A percentile compares a stretch with the other conserved stretches of the same genome.
These are phyloP conservation scores for Apiospora hydei DNA, from an alignment of 2,329 filamentous ascomycete species.

Conservation along the genomic window DNA sequence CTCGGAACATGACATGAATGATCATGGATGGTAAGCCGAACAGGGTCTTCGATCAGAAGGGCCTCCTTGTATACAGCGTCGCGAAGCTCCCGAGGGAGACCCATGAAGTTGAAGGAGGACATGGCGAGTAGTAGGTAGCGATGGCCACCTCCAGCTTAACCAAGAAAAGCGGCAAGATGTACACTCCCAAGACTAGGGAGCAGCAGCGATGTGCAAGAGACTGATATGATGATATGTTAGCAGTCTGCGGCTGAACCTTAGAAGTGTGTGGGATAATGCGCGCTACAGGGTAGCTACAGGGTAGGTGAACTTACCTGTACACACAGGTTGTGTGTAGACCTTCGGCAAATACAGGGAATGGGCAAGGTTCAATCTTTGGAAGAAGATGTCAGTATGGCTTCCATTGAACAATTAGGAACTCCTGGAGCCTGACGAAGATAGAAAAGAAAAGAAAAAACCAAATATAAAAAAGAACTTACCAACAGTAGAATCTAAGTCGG, in stretches of 20 bases:
- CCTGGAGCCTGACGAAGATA: not conserved
- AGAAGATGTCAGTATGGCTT: too few species aligned
- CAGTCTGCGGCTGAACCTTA: not conserved
- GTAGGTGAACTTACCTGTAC: too few species aligned
- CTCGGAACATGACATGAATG: not conserved
- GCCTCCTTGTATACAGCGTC: not conserved
- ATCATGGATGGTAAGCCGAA: not conserved
- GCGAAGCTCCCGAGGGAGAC: conserved; percentile 6
- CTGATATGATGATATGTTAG: not conserved
- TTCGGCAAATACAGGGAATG: too few species aligned
- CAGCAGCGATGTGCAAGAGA: not conserved
- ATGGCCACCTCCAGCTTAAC: not conserved
- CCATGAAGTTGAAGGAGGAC: not conserved
- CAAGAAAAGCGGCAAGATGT: not conserved
- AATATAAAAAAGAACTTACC: not conserved
- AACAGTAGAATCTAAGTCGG: not conserved
- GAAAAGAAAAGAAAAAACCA: not conserved
- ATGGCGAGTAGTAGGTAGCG: not conserved
- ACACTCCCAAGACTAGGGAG: not conserved
- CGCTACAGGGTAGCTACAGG: too few species aligned
- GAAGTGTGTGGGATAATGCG: too few species aligned
- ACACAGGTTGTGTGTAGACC: too few species aligned
- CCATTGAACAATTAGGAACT: too few species aligned
- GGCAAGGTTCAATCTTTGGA: too few species aligned
- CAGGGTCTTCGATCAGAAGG: not conserved